These are phyloP conservation scores for Heterobasidion annosum DNA, from an alignment of 1,284 basidiomycete species.

Conservation along the genomic window DNA sequence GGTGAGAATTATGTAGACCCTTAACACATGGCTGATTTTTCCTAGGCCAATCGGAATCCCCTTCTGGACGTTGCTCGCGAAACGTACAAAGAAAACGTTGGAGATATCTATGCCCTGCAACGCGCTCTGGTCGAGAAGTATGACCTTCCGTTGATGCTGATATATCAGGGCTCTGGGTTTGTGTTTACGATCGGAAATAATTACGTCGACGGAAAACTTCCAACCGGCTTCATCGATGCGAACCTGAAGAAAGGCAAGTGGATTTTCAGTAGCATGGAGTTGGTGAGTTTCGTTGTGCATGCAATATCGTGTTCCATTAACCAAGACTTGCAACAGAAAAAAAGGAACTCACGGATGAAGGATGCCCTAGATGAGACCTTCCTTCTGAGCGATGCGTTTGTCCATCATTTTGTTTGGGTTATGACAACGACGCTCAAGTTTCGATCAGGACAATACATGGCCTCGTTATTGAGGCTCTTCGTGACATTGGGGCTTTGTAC, in stretches of 20 bases:
- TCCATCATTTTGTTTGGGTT: neutral
- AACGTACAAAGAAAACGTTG: slow-evolving; percentile 85
- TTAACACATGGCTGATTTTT: neutral
- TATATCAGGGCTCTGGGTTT: slow-evolving; percentile 68
- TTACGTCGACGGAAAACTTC: slow-evolving; percentile 52
- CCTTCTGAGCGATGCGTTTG: slow-evolving; percentile 68
- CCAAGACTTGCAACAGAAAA: slow-evolving; percentile 45
- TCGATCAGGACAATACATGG: slow-evolving; percentile 61
- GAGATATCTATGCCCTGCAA: slow-evolving; percentile 71
- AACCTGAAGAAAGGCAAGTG: slow-evolving; percentile 59
- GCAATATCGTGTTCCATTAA: neutral
- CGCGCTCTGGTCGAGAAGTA: slow-evolving; percentile 50
- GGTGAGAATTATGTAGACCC: slow-evolving; percentile 22
- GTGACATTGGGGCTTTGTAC: slow-evolving; percentile 69
- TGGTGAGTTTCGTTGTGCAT: slow-evolving; percentile 37
- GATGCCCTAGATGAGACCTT: slow-evolving; percentile 79
- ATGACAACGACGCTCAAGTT: neutral
- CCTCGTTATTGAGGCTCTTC: slow-evolving; percentile 55
- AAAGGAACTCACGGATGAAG: slow-evolving; percentile 77
- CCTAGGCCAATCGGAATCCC: slow-evolving; percentile 65
- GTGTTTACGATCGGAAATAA: slow-evolving; percentile 61
- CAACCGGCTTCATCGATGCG: slow-evolving; percentile 64
- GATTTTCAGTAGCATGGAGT: slow-evolving; percentile 72
- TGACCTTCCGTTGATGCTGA: slow-evolving; percentile 51
- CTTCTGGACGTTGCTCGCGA: slow-evolving; percentile 89